A percentile compares a stretch with the other conserved stretches of the same genome.
Evolutionary conservation across 495 filamentous ascomycete species (phyloP).

Genomic region (Patellaria atrata): DNA sequence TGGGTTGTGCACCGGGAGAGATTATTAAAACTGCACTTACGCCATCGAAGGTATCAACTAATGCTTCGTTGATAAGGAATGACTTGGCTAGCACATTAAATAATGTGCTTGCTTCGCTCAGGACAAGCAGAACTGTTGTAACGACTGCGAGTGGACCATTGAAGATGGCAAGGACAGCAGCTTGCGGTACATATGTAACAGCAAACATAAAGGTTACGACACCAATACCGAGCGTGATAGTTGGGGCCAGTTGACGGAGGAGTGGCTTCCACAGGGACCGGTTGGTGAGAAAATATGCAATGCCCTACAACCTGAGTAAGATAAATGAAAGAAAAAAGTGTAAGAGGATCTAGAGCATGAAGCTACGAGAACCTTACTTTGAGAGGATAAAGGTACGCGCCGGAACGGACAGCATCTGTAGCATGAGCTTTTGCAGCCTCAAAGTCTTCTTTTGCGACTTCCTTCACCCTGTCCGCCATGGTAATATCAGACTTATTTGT

Average conservation of each 20-base stretch:
- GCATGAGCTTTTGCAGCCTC: slow-evolving; percentile 39
- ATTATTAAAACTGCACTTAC: too few species aligned
- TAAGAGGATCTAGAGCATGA: not conserved
- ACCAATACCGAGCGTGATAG: slow-evolving; percentile 25
- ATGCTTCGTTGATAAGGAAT: slow-evolving; percentile 62
- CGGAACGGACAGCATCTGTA: slow-evolving; percentile 50
- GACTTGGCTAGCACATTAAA: slow-evolving; percentile 58
- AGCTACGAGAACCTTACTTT: slow-evolving; percentile 36
- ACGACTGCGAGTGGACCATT: slow-evolving; percentile 75
- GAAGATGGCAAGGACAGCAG: slow-evolving; percentile 63
- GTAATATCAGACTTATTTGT: slow-evolving; percentile 21
- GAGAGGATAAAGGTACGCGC: slow-evolving; percentile 75
- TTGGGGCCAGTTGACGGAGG: slow-evolving; percentile 47
- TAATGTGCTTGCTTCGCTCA: slow-evolving; percentile 70
- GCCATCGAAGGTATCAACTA: slow-evolving; percentile 86
- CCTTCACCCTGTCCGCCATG: slow-evolving; percentile 28
- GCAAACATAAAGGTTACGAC: slow-evolving; percentile 53
- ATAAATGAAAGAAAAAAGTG: slow-evolving; percentile 13
- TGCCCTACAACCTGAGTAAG: slow-evolving; percentile 38
- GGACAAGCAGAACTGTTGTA: slow-evolving; percentile 59
- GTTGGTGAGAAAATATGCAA: slow-evolving; percentile 62
- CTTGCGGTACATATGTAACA: slow-evolving; percentile 83
- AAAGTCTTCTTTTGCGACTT: slow-evolving; percentile 38
- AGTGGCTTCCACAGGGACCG: slow-evolving; percentile 52
- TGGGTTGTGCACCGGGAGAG: too few species aligned